Base-by-base conservation (phyloP, 441 rosid genomes). In the Francoa sonchifolia region DNA sequence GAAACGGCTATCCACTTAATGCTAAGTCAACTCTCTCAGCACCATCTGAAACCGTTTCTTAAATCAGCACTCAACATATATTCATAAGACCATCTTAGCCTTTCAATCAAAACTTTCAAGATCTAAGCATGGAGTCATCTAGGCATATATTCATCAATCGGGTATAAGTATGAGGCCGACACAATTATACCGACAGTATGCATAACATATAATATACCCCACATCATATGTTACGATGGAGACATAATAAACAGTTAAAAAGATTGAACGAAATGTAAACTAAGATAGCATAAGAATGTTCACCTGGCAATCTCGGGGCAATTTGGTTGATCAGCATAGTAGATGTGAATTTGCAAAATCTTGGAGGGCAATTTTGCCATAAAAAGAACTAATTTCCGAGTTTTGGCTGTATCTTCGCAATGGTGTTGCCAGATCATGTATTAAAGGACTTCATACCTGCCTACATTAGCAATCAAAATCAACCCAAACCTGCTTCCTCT, bases 41-140 rank as follows among this genome's bases (percentile, higher is more conserved):
- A 34, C 35, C 17, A 8, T 29, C 25, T 33, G 10, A 43, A 42
- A 20, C 20, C 19, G 37, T 36, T 28, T 12, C 47, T 47, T 42
- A 45, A 21, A n/a, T 17, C 6, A 42, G 37, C 48, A 42, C 51
- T 51, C 57, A 18, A 33, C 27, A 5, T 0, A 5, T 19, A 14
- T 9, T 18, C 9, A 19, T 47, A 61, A 22, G 60, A 65, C 63
- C 45, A 33, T 20, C 36, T 39, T 61, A 21, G 41, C 68, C 74
- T 40, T 17, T 23, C 11, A 9, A 14, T 16, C 35, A 1, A 13
- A 25, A 47, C 39, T 33, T 12, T 7, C 27, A 16, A 8, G 1
- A 12, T 17, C 22, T 23, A 31, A 33, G 18, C 2, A 44, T 6
- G 10, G 15, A 17, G 35, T 17, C 8, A 3, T 12, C 12, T 23